Evolutionary conservation across 2,329 filamentous ascomycete species (phyloP).

Genomic region (Pseudopithomyces maydicus): DNA sequence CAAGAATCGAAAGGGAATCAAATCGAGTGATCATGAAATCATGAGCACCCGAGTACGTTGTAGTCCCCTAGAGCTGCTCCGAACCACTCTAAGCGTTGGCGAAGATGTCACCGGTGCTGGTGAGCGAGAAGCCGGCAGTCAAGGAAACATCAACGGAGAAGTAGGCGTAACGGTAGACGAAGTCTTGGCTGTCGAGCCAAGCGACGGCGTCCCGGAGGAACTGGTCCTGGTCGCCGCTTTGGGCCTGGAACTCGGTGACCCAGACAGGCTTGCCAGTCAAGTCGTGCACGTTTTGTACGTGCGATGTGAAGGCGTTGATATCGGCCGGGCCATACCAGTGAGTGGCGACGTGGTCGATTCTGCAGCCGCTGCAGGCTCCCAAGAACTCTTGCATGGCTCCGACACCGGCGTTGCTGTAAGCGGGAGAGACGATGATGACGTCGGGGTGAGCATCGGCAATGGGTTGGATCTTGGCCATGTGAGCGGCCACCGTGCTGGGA

Average conservation of each 20-base stretch:
- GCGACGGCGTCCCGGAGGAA: slow-evolving; percentile 41
- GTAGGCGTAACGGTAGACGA: slow-evolving; percentile 43
- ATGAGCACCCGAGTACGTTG: background rate
- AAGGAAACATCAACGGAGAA: slow-evolving; percentile 31
- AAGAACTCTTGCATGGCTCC: slow-evolving; percentile 33
- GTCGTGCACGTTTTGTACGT: slow-evolving; percentile 43
- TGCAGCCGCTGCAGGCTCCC: slow-evolving; percentile 29
- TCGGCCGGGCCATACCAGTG: slow-evolving; percentile 44
- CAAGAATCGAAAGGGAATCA: background rate
- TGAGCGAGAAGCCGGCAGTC: slow-evolving; percentile 24
- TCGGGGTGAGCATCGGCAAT: slow-evolving; percentile 22
- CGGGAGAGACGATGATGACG: slow-evolving; percentile 41
- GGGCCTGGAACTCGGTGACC: slow-evolving; percentile 44
- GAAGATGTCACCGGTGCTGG: slow-evolving; percentile 19
- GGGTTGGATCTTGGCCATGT: slow-evolving; percentile 35
- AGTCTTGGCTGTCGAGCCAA: slow-evolving; percentile 40
- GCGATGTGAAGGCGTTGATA: slow-evolving; percentile 39
- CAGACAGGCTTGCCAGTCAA: slow-evolving; percentile 39
- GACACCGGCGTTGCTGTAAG: slow-evolving; percentile 40
- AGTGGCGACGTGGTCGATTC: slow-evolving; percentile 42
- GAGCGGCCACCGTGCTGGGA: slow-evolving; percentile 21
- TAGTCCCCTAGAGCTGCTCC: slow-evolving; percentile 8
- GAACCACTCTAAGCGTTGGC: background rate
- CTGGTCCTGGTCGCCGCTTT: slow-evolving; percentile 18
- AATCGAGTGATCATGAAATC: background rate